Evolutionary conservation across 1,139 yeast species (phyloP).

Genomic region (Lizanozyma gosingica): DNA sequence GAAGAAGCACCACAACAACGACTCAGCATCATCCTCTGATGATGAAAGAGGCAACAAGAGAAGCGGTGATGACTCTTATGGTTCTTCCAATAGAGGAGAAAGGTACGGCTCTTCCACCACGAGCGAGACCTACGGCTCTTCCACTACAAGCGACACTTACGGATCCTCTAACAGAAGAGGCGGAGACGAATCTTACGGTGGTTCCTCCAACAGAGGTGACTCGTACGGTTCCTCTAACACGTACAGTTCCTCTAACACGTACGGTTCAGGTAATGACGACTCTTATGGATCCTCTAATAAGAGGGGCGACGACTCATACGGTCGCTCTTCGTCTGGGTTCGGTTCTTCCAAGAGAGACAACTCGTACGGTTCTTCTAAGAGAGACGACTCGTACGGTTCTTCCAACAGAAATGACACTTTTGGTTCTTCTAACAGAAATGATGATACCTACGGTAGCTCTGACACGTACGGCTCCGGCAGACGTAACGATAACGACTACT

Average conservation of each 20-base stretch:
- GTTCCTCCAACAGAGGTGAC: constrained; percentile 4
- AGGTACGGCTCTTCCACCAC: constrained; percentile 1
- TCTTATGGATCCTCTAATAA: constrained; percentile 7
- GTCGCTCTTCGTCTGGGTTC: constrained; percentile 4
- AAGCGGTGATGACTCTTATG: constrained; percentile 8
- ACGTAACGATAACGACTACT: no score
- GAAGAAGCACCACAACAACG: constrained; percentile 10
- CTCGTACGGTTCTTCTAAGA: constrained; percentile 9
- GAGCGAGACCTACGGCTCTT: background rate
- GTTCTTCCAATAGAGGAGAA: constrained; percentile 8
- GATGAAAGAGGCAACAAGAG: constrained; percentile 1
- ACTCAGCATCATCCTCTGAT: constrained; percentile 1
- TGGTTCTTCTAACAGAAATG: constrained; percentile 9
- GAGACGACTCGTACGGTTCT: constrained; percentile 9
- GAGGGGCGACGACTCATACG: constrained; percentile 3
- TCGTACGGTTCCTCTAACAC: constrained; percentile 4
- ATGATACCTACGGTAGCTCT: constrained; percentile 10
- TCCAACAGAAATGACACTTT: constrained; percentile 7
- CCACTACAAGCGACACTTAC: constrained; percentile 5
- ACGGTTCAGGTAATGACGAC: constrained; percentile 6
- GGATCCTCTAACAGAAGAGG: constrained; percentile 6
- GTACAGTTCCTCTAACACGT: constrained; percentile 6
- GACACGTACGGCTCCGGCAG: constrained; percentile 7
- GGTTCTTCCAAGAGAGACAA: constrained; percentile 7
- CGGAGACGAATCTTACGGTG: constrained; percentile 6